These are phyloP conservation scores for Penstemon barbatus DNA, from an alignment of 257 asterid genomes.

Conservation along the genomic window DNA sequence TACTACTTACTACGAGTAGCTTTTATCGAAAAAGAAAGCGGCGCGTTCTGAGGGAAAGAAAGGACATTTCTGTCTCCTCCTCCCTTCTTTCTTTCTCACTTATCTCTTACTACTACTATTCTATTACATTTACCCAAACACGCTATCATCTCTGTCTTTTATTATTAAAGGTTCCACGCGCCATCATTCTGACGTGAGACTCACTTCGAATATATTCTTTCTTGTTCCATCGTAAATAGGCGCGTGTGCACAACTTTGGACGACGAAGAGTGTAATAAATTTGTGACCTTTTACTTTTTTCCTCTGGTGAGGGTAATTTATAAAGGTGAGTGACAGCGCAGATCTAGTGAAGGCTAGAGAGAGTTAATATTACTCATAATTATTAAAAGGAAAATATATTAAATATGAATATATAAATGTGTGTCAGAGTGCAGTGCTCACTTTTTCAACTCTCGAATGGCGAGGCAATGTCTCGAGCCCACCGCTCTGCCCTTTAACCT, in stretches of 20 bases:
- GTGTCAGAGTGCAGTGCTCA: conserved; percentile 12
- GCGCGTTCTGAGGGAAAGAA: conserved; percentile 13
- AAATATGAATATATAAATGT: neutral
- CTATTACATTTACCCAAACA: neutral
- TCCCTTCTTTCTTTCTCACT: no score
- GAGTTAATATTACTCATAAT: neutral
- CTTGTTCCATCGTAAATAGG: no score
- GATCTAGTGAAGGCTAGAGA: conserved; percentile 27
- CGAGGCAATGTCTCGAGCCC: conserved; percentile 25
- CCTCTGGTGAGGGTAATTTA: neutral
- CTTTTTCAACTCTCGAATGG: neutral
- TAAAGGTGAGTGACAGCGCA: conserved; percentile 28
- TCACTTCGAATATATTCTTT: neutral
- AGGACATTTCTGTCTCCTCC: conserved; percentile 3
- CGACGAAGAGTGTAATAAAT: no score
- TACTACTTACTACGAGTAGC: neutral
- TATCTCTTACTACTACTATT: neutral
- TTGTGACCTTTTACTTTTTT: neutral
- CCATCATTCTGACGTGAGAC: neutral
- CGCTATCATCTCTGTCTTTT: neutral
- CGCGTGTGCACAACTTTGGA: no score
- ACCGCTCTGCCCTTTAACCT: conserved; percentile 4
- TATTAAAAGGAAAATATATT: no score
- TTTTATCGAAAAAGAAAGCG: conserved; percentile 5
- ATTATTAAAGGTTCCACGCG: neutral